Percentiles rank a stretch among this genome's conserved stretches.
Conservation (phyloP, 1,139 yeast genomes). For the Sugiyamaella neomexicana region DNA sequence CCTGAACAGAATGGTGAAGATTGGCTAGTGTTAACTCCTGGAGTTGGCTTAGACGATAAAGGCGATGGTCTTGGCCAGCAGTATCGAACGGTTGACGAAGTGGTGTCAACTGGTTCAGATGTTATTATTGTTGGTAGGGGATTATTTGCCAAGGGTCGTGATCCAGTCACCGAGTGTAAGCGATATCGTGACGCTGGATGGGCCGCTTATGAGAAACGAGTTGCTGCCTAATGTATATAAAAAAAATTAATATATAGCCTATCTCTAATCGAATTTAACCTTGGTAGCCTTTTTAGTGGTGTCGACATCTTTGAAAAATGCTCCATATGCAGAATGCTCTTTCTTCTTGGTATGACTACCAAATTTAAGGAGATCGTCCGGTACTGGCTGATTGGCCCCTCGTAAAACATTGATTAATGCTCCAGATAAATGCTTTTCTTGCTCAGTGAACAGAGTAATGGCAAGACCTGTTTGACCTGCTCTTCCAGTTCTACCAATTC, state of each 20-base stretch:
- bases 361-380: constrained; percentile 91
- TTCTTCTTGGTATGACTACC: constrained; percentile 98
- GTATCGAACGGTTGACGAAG: constrained; percentile 88
- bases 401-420: constrained; percentile 87
- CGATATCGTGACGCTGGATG: constrained; percentile 94
- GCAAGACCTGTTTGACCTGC: constrained; percentile 96
- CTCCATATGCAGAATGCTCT: constrained; percentile 95
- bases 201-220: constrained; percentile 61
- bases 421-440: constrained; percentile 95
- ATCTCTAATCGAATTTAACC: constrained; percentile 65
- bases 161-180: constrained; percentile 80
- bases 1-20: constrained; percentile 69
- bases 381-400: constrained; percentile 94
- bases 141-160: constrained; percentile 91
- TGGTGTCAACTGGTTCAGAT: constrained; percentile 80
- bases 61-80: constrained; percentile 98
- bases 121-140: constrained; percentile 97
- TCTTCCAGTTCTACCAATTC: constrained; percentile 98
- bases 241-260: too few relatives aligned
- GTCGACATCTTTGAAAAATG: constrained; percentile 91
- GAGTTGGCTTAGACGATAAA: constrained; percentile 95
- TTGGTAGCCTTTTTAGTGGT: constrained; percentile 85
- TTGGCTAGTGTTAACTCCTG: constrained; percentile 97
- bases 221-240: constrained; percentile 15
- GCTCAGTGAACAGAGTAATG: constrained; percentile 93